phyloP scores from a whole-genome alignment of 2,329 filamentous ascomycete genomes.

The Diplodia corticola region DNA sequence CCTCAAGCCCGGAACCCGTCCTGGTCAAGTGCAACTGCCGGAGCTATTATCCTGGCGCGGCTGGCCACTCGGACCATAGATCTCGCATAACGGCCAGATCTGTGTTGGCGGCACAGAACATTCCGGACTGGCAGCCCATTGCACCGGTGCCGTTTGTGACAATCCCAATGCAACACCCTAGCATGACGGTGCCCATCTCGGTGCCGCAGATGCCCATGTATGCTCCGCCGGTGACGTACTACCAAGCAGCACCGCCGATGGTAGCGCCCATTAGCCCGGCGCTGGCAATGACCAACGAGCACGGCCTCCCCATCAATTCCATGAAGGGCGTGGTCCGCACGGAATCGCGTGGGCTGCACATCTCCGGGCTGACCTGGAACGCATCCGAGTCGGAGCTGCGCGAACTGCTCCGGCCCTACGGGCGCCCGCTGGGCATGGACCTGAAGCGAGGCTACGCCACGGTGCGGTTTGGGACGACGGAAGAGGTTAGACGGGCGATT shows the following conservation, averaged over 20 bases:
- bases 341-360: conserved; percentile 41
- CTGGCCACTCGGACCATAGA: conserved; percentile 32
- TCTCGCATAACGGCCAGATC: conserved; percentile 37
- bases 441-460: conserved; percentile 35
- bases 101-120: conserved; percentile 7
- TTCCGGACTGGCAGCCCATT: conserved; percentile 2
- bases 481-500: conserved; percentile 35
- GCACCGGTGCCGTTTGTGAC: neutral
- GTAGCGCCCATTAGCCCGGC: neutral
- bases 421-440: conserved; percentile 30
- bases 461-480: conserved; percentile 34
- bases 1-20: conserved; percentile 28
- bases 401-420: conserved; percentile 31
- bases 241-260: conserved; percentile 21
- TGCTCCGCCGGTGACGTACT: conserved; percentile 24
- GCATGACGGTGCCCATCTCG: conserved; percentile 27
- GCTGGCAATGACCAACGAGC: conserved; percentile 28
- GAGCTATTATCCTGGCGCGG: conserved; percentile 30
- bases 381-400: conserved; percentile 32
- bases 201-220: neutral
- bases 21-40: conserved; percentile 40
- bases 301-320: conserved; percentile 41
- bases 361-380: conserved; percentile 35
- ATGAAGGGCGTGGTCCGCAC: conserved; percentile 38
- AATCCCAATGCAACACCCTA: conserved; percentile 12